Evolutionary conservation across 495 filamentous ascomycete species (phyloP).

Genomic region (Daldinia loculata): DNA sequence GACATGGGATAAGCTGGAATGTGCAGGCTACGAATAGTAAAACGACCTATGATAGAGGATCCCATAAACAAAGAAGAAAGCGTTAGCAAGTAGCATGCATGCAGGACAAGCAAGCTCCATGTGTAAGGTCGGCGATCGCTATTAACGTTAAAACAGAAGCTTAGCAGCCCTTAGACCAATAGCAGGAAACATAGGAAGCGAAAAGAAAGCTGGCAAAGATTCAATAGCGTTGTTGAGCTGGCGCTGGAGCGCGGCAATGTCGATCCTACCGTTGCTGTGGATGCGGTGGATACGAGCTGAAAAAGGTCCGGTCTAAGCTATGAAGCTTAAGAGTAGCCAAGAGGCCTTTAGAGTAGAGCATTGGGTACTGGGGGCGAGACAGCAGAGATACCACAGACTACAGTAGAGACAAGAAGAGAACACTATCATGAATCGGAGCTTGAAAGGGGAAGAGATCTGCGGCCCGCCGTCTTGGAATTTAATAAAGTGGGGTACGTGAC

Average conservation of each 20-base stretch:
- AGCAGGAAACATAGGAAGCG: not conserved
- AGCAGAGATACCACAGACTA: not conserved
- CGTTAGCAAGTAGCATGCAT: constrained; percentile 15
- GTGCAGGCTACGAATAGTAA: constrained; percentile 9
- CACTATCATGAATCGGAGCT: constrained; percentile 8
- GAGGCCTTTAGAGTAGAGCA: too few species aligned
- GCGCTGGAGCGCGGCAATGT: constrained; percentile 5
- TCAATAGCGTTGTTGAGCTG: constrained; percentile 35
- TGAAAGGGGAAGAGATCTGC: constrained; percentile 36
- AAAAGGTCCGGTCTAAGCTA: not conserved
- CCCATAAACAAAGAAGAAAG: constrained; percentile 1
- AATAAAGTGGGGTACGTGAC: constrained; percentile 1
- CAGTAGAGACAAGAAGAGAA: not conserved
- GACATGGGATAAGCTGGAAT: constrained; percentile 9
- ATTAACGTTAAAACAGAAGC: constrained; percentile 28
- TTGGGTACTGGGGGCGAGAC: not conserved
- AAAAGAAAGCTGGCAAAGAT: constrained; percentile 13
- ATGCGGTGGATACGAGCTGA: constrained; percentile 37
- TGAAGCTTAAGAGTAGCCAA: not conserved
- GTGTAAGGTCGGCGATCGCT: constrained; percentile 38
- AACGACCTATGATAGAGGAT: constrained; percentile 1
- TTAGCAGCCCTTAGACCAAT: constrained; percentile 21
- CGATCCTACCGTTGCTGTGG: constrained; percentile 30
- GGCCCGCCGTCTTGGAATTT: constrained; percentile 25
- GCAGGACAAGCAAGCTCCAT: constrained; percentile 15